These are phyloP conservation scores for Penicillium soppii DNA, from an alignment of 495 filamentous ascomycete species.

Conservation along the genomic window DNA sequence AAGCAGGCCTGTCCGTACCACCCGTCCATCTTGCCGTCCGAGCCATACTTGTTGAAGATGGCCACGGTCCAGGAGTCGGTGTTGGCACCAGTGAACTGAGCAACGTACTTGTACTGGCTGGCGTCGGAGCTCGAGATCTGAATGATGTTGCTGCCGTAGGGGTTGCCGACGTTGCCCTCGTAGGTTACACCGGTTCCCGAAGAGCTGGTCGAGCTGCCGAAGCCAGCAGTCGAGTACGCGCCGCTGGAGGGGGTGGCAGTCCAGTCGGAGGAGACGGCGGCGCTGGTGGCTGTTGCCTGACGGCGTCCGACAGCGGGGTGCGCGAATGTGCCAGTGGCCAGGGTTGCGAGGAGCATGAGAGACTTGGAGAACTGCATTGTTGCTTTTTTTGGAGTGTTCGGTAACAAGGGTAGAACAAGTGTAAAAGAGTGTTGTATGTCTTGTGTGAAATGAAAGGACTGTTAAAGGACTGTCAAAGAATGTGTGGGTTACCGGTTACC, in stretches of 20 bases:
- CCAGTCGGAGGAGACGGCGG: conserved; percentile 17
- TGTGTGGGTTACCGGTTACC: conserved; percentile 22
- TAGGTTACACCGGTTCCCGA: conserved; percentile 34
- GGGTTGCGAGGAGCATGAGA: conserved; percentile 37
- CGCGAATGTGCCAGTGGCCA: conserved; percentile 29
- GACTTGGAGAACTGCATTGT: conserved; percentile 40
- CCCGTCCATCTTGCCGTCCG: conserved; percentile 36
- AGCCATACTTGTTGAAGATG: conserved; percentile 55
- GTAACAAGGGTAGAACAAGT: conserved; percentile 4
- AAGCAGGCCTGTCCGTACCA: conserved; percentile 41
- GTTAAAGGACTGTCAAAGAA: conserved; percentile 26
- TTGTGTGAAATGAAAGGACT: conserved; percentile 2
- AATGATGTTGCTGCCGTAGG: conserved; percentile 56
- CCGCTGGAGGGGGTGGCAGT: conserved; percentile 22
- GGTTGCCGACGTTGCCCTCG: conserved; percentile 47
- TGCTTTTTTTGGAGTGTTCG: conserved; percentile 1
- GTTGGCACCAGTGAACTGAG: conserved; percentile 41
- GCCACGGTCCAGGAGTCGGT: conserved; percentile 39
- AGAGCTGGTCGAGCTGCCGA: conserved; percentile 30
- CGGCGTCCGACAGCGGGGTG: conserved; percentile 25
- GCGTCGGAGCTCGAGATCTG: conserved; percentile 33
- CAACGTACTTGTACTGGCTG: conserved; percentile 45
- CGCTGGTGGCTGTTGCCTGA: conserved; percentile 15
- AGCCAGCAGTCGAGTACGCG: conserved; percentile 26
- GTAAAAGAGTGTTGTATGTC: conserved; percentile 8